phyloP scores from a whole-genome alignment of 2,329 filamentous ascomycete species.

The Epichloe festucae region DNA sequence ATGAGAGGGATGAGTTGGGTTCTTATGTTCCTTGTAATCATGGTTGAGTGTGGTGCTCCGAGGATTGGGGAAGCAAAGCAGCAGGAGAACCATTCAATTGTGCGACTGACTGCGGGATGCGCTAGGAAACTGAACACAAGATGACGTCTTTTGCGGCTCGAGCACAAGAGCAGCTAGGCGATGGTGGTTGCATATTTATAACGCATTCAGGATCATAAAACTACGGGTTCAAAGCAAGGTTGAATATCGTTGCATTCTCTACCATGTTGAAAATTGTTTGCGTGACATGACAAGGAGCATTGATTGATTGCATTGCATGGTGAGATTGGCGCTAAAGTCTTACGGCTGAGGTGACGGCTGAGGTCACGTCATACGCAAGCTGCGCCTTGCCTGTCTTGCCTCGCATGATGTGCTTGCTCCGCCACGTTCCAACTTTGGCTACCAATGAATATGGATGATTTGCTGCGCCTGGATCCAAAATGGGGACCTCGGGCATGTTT shows the following conservation, averaged over 20 bases:
- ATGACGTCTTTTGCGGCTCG: neutral
- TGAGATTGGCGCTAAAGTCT: too few relatives aligned
- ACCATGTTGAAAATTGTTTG: neutral
- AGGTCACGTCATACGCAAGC: too few relatives aligned
- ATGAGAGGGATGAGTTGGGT: slow-evolving; percentile 3
- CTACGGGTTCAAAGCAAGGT: neutral
- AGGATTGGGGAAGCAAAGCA: neutral
- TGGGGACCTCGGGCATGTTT: too few relatives aligned
- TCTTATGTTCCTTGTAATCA: slow-evolving; percentile 5
- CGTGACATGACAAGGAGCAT: neutral
- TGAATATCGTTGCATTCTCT: neutral
- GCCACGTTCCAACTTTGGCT: too few relatives aligned
- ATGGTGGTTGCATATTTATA: neutral
- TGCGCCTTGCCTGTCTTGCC: too few relatives aligned
- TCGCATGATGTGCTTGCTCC: too few relatives aligned
- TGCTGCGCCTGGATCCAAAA: too few relatives aligned
- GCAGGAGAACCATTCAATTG: neutral
- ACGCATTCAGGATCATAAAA: neutral
- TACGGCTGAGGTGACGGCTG: too few relatives aligned
- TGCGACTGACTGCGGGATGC: neutral
- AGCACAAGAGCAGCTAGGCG: neutral
- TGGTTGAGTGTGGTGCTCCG: neutral
- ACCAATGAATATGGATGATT: too few relatives aligned
- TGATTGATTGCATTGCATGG: too few relatives aligned
- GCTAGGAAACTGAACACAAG: neutral